Conservation (phyloP, 2,329 filamentous ascomycete genomes). For the Chaetomium sp. region DNA sequence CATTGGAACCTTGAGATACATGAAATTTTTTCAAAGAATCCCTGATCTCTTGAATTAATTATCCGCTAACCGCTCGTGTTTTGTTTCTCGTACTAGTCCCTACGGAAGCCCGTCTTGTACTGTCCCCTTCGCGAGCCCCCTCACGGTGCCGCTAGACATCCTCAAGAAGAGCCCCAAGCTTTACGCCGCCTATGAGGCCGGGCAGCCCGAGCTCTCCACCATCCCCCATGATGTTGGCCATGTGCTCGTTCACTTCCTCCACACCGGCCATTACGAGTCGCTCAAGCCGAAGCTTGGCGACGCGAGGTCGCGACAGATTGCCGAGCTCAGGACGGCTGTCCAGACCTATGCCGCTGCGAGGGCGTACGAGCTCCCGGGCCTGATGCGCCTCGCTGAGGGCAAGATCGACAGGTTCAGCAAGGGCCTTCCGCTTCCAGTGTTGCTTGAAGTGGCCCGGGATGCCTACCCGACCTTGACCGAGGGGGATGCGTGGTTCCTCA, state of each 20-base stretch:
- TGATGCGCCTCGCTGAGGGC: constrained; percentile 22
- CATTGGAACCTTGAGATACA: too few relatives aligned
- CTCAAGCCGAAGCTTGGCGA: constrained; percentile 21
- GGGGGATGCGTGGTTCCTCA: constrained; percentile 23
- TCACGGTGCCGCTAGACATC: constrained; percentile 21
- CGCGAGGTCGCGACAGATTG: constrained; percentile 18
- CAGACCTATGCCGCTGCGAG: constrained; percentile 22
- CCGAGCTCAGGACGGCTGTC: constrained; percentile 24
- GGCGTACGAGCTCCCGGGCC: constrained; percentile 21
- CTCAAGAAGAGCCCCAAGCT: constrained; percentile 24
- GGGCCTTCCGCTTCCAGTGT: constrained; percentile 19
- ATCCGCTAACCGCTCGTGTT: constrained; percentile 6
- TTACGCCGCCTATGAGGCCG: constrained; percentile 21
- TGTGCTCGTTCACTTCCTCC: constrained; percentile 24
- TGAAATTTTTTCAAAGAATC: background rate
- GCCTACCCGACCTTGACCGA: constrained; percentile 23
- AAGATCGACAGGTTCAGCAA: constrained; percentile 22
- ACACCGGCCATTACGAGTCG: constrained; percentile 23
- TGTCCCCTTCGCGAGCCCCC: constrained; percentile 23
- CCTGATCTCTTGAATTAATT: background rate
- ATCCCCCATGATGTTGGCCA: constrained; percentile 23
- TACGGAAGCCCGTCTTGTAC: constrained; percentile 24
- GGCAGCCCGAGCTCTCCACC: constrained; percentile 19
- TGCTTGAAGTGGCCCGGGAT: constrained; percentile 24
- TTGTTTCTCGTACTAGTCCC: constrained; percentile 12